Conservation (phyloP, 176 grass and related monocot species). For the Paspalum vaginatum region DNA sequence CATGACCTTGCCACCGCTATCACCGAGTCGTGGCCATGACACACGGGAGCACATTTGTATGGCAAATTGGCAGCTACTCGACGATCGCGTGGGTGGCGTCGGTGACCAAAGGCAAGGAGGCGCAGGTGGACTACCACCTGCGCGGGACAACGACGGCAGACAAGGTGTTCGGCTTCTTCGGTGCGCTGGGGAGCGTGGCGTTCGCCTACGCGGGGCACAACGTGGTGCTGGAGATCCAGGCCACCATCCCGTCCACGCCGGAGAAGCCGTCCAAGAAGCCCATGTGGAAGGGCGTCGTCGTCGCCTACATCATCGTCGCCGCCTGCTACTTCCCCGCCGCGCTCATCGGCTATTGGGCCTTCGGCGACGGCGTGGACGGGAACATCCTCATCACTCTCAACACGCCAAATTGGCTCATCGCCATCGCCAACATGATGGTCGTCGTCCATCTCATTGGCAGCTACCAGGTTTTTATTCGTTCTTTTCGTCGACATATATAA, state of each 20-base stretch:
- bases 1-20: too few species aligned
- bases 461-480: constrained; percentile 50
- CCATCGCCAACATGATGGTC: not conserved
- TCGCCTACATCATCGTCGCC: constrained; percentile 42
- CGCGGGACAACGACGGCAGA: too few species aligned
- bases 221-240: constrained; percentile 90
- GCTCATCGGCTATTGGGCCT: constrained; percentile 61
- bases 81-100: too few species aligned
- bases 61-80: too few species aligned
- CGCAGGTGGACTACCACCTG: too few species aligned
- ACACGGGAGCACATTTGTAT: too few species aligned
- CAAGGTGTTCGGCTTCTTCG: constrained; percentile 70
- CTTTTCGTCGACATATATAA: too few species aligned
- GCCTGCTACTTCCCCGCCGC: constrained; percentile 76
- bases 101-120: too few species aligned
- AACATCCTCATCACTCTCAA: constrained; percentile 50
- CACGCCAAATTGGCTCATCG: not conserved
- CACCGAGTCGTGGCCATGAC: too few species aligned
- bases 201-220: constrained; percentile 90
- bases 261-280: not conserved
- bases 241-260: constrained; percentile 57
- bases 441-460: constrained; percentile 27
- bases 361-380: constrained; percentile 39
- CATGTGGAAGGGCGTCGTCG: constrained; percentile 47
- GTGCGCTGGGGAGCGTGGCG: constrained; percentile 63